Base-by-base conservation (phyloP, 305 asterid genomes). In the Fraxinus floribunda region DNA sequence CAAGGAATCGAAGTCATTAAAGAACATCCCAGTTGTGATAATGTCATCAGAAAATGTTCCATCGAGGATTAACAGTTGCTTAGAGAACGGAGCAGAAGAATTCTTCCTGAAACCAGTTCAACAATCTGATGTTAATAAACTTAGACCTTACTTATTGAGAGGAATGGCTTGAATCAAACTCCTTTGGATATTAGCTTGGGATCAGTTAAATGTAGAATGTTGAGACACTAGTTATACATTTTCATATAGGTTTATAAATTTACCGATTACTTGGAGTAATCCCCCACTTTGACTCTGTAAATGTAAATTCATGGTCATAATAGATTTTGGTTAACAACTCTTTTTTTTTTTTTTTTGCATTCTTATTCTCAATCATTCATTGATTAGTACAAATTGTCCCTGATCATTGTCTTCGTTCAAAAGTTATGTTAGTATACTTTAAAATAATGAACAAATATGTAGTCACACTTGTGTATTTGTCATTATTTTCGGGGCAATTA, bases 1-100 rank as follows among this genome's bases (percentile, higher is more conserved):
- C 8, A 83, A 83, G 83, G 85, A 57, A 57, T 83, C 85, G 5
- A 73, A 32, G 32, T 35, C 76, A 7, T 72, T 73, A 44, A 83
- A 78, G 60, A 78, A 83, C 39, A 39, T 83, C 11, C 82, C 85
- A 9, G 85, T 83, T 0, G 79, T 78, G 60, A 64, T 83, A 72
- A 83, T 83, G 85, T 83, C 85, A 0, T 83, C 85, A 29, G 85
- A 83, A 64, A 83, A 83, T 57, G 83, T 78, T 36, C 83, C 80
- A 18, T 83, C 85, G 20, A 83, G 85, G 79, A 83, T 83, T 26
- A 83, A 73, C 83, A 83, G 62, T 36, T 83, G 86, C 55, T 44
- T 83, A 32, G 86, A 83, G 74, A 64, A 64, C 4, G 86, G 86
- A 13, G 86, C 83, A 78, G 80, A 78, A 75, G 86, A 83, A 62